Percentiles rank a stretch among this genome's conserved stretches.
Conservation (phyloP, 257 asterid species). For the Sherardia arvensis region DNA sequence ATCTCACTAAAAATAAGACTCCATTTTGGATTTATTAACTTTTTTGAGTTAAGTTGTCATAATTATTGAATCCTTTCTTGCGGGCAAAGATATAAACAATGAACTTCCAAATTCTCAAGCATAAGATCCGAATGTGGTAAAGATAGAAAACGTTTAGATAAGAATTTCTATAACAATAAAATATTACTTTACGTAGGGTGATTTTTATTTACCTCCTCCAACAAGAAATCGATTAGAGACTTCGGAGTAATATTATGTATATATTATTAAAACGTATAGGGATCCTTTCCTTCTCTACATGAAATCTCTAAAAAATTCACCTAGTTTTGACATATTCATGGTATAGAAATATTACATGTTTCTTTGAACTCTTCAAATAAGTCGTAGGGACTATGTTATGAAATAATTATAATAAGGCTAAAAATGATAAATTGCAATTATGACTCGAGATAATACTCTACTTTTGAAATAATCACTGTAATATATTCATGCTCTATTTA, state of each 20-base stretch:
- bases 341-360: background rate
- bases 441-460: no score
- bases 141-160: no score
- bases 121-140: background rate
- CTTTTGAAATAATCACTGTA: no score
- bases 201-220: background rate
- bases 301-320: background rate
- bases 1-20: background rate
- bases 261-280: background rate
- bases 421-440: no score
- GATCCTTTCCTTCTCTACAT: background rate
- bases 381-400: no score
- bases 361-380: no score
- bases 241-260: background rate
- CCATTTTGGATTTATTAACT: background rate
- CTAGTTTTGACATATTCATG: background rate
- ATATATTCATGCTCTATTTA: no score
- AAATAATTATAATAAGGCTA: no score
- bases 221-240: background rate
- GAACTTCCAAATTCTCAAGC: conserved; percentile 1
- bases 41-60: background rate
- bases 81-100: background rate
- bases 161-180: background rate
- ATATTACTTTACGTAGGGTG: background rate
- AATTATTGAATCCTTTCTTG: background rate